These are phyloP conservation scores for Ceratocystis alfenasii DNA, from an alignment of 2,329 filamentous ascomycete genomes.

Conservation along the genomic window DNA sequence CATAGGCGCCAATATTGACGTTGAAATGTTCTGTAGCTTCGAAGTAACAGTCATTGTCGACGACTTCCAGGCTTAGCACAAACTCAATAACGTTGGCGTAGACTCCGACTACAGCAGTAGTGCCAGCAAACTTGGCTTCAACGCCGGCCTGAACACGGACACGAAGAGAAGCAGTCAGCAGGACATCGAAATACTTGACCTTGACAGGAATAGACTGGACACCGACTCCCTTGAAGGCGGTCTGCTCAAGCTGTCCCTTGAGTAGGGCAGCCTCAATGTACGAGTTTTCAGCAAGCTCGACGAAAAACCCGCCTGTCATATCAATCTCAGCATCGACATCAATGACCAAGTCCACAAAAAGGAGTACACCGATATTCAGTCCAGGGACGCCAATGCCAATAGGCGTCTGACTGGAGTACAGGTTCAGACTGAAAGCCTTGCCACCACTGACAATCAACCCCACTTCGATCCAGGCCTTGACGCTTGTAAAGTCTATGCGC, in stretches of 20 bases:
- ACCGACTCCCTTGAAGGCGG: slow-evolving; percentile 35
- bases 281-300: slow-evolving; percentile 37
- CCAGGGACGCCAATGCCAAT: slow-evolving; percentile 35
- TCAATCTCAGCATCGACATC: slow-evolving; percentile 38
- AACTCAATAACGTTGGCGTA: slow-evolving; percentile 46
- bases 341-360: slow-evolving; percentile 42
- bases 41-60: slow-evolving; percentile 31
- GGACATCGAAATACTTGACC: slow-evolving; percentile 36
- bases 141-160: slow-evolving; percentile 38
- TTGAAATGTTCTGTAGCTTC: slow-evolving; percentile 30
- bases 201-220: slow-evolving; percentile 37
- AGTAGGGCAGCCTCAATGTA: slow-evolving; percentile 34
- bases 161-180: slow-evolving; percentile 39
- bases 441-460: slow-evolving; percentile 35
- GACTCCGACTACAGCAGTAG: slow-evolving; percentile 36
- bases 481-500: slow-evolving; percentile 36
- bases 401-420: slow-evolving; percentile 36
- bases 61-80: slow-evolving; percentile 32
- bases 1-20: slow-evolving; percentile 32
- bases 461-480: slow-evolving; percentile 43
- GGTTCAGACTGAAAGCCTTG: slow-evolving; percentile 40
- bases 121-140: slow-evolving; percentile 30
- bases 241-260: slow-evolving; percentile 35
- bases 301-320: slow-evolving; percentile 40
- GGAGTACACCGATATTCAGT: slow-evolving; percentile 36